These are phyloP conservation scores for Lepidium campestre DNA, from an alignment of 441 rosid genomes.

Conservation along the genomic window DNA sequence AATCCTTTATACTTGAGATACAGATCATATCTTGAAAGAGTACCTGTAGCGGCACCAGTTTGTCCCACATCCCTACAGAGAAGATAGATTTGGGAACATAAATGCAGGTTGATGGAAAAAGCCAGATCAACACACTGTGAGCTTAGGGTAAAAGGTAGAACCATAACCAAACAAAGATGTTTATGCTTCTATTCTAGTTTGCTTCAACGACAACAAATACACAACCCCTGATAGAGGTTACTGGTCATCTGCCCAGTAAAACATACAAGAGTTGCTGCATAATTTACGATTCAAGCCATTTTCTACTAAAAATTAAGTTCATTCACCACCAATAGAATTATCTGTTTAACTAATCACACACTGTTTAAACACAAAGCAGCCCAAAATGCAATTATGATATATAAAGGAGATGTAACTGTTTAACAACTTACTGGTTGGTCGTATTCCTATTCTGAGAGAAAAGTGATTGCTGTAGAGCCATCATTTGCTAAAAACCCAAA, in stretches of 20 bases:
- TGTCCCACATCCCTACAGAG: slow-evolving; percentile 43
- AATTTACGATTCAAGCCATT: not conserved
- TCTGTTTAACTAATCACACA: not conserved
- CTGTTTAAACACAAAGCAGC: not conserved
- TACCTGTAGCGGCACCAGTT: slow-evolving; percentile 50
- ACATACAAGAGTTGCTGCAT: not conserved
- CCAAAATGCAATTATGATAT: not conserved
- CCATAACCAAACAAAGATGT: not conserved
- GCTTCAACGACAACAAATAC: not conserved
- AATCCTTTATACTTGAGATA: not conserved
- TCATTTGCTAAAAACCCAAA: slow-evolving; percentile 51
- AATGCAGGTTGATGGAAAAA: not conserved
- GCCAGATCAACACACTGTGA: not conserved
- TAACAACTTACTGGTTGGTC: slow-evolving; percentile 40
- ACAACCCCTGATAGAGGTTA: not conserved
- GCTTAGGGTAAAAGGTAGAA: not conserved
- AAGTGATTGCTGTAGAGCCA: slow-evolving; percentile 49
- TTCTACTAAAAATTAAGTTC: not conserved
- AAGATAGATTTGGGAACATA: not conserved
- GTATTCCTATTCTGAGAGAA: slow-evolving; percentile 43
- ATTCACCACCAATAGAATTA: not conserved
- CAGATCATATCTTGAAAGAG: not conserved
- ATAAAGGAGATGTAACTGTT: not conserved
- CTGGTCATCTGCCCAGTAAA: not conserved
- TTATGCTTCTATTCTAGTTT: not conserved